Conservation (phyloP, 768 basidiomycete genomes). For the Tulasnella sp. region DNA sequence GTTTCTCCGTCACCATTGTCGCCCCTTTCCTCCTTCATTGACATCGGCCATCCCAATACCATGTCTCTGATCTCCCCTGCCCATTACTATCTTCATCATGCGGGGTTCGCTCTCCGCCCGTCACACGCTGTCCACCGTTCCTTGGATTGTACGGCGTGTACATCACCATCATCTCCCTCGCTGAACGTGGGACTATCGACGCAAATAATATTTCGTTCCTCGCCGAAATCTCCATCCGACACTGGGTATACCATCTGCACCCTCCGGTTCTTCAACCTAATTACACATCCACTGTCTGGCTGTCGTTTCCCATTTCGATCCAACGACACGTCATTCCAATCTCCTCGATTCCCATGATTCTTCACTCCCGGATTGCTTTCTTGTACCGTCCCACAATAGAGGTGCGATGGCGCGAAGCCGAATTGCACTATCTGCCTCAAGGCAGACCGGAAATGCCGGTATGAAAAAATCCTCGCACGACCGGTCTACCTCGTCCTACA, state of each 20-base stretch:
- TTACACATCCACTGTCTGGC: not conserved
- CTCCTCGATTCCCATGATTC: not conserved
- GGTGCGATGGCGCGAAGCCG: slow-evolving; percentile 21
- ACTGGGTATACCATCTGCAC: too few relatives aligned
- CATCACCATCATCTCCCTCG: too few relatives aligned
- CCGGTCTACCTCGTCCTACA: slow-evolving; percentile 24
- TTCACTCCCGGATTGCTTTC: not conserved
- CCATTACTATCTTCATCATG: not conserved
- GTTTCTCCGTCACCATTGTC: not conserved
- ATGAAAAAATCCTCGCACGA: not conserved
- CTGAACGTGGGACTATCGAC: too few relatives aligned
- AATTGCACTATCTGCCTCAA: not conserved
- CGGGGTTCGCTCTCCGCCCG: not conserved
- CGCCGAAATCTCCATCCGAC: too few relatives aligned
- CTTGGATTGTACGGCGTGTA: too few relatives aligned
- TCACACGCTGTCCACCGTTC: not conserved
- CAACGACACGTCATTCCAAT: not conserved
- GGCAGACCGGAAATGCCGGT: slow-evolving; percentile 22
- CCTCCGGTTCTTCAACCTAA: too few relatives aligned
- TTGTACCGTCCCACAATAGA: not conserved
- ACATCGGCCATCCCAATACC: not conserved
- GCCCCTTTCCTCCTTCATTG: not conserved
- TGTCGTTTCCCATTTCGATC: not conserved
- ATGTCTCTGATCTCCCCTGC: not conserved
- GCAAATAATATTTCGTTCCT: too few relatives aligned